Conservation (phyloP, 345 rosid genomes). For the Acer campestre region DNA sequence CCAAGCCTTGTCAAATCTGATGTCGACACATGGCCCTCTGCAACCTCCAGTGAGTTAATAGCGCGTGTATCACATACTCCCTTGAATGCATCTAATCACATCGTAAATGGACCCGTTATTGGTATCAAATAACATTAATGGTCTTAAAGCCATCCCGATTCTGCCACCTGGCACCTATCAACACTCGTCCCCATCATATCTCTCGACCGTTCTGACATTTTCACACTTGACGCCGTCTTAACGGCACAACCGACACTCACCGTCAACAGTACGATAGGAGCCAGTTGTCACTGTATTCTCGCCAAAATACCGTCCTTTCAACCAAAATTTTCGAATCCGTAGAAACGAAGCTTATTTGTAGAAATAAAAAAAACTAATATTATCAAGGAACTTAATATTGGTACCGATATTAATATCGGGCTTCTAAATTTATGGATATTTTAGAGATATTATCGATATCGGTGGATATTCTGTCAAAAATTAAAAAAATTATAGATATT, state of each 20-base stretch:
- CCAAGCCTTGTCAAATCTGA: not conserved
- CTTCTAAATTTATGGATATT: too few relatives aligned
- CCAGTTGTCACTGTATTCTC: conserved; percentile 13
- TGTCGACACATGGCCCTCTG: not conserved
- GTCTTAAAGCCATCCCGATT: conserved; percentile 1
- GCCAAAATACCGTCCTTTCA: conserved; percentile 15
- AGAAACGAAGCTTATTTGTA: not conserved
- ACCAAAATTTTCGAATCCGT: not conserved
- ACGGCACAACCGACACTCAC: conserved; percentile 43
- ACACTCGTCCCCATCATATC: not conserved
- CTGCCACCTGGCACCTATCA: conserved; percentile 17
- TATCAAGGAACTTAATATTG: too few relatives aligned
- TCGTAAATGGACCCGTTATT: not conserved
- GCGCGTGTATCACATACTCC: not conserved
- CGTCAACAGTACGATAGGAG: not conserved
- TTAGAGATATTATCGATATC: too few relatives aligned
- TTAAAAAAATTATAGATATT: too few relatives aligned
- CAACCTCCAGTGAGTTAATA: not conserved
- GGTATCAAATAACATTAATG: conserved; percentile 3
- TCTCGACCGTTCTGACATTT: conserved; percentile 32
- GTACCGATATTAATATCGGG: too few relatives aligned
- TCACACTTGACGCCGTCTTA: conserved; percentile 16
- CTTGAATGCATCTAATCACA: not conserved
- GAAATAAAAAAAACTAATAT: too few relatives aligned
- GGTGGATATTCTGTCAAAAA: too few relatives aligned